phyloP scores from a whole-genome alignment of 1,139 yeast species.

The Yamadazyma conglobata region DNA sequence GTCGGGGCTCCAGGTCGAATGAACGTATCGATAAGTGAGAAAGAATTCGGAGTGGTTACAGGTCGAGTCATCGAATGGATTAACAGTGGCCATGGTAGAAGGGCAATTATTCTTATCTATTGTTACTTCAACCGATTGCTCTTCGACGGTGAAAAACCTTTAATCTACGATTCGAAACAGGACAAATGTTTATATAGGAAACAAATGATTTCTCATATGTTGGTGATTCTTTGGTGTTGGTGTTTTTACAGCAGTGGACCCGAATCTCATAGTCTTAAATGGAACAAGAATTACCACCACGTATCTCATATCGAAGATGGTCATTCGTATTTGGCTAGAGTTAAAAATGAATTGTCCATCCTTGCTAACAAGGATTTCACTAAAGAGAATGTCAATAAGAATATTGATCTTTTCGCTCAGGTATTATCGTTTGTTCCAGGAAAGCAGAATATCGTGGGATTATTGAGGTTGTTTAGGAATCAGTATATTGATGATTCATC shows the following conservation, averaged over 20 bases:
- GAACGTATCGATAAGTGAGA: slow-evolving; percentile 60
- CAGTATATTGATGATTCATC: slow-evolving; percentile 11
- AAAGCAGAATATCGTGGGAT: slow-evolving; percentile 41
- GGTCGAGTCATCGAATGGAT: slow-evolving; percentile 52
- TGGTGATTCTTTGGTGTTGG: slow-evolving; percentile 46
- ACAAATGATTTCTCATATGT: slow-evolving; percentile 35
- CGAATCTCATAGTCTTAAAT: slow-evolving; percentile 24
- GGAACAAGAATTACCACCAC: slow-evolving; percentile 9
- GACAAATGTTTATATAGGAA: slow-evolving; percentile 51
- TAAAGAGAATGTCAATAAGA: slow-evolving; percentile 17
- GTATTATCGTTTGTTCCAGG: slow-evolving; percentile 15
- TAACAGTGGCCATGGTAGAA: slow-evolving; percentile 12
- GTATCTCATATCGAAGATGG: slow-evolving; percentile 31
- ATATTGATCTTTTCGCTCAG: slow-evolving; percentile 16
- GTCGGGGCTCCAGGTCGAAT: slow-evolving; percentile 78
- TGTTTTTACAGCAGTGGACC: slow-evolving; percentile 39
- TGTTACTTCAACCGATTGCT: slow-evolving; percentile 52
- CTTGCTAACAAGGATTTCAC: slow-evolving; percentile 18
- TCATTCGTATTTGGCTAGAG: slow-evolving; percentile 34
- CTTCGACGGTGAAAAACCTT: slow-evolving; percentile 31
- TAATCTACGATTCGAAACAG: slow-evolving; percentile 39
- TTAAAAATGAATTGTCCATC: slow-evolving; percentile 25
- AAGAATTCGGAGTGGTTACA: slow-evolving; percentile 47
- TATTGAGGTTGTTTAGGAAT: slow-evolving; percentile 10
- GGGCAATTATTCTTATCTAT: slow-evolving; percentile 45